Base-by-base conservation (phyloP, 495 filamentous ascomycete genomes). In the Penicillium coprophilum region DNA sequence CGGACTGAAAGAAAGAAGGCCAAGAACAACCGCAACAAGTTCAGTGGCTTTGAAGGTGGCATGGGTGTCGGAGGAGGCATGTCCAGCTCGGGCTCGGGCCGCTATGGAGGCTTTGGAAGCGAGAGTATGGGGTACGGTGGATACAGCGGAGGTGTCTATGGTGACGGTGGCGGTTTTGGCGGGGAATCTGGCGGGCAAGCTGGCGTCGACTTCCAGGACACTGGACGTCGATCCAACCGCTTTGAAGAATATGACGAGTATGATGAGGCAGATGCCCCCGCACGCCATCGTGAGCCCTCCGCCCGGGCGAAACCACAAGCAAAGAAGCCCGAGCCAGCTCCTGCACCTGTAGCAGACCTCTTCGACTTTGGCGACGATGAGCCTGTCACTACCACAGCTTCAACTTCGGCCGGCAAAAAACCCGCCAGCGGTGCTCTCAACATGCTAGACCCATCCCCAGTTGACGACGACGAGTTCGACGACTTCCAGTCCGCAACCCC, bases 221-320 rank as follows among this genome's bases (percentile, higher is more conserved):
- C 79, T 28, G 78, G 83, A 27, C 72, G 82, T 60, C 73, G 79
- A 36, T 74, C 78, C 17, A 93, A 96, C 57, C 86, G 85, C 51
- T 98, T 96, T 60, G 92, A 97, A 50, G 94, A 97, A 71, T 98
- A 98, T 64, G 91, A 98, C 65, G 94, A 98, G 71, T 90, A 87
- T 59, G 92, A 97, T 56, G 93, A 96, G 56, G 91, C 79, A 23
- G 87, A 80, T 53, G 74, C 69, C 60, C 66, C 73, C 63, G 74
- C 65, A 47, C 74, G 61, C 32, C 79, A 80, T 59, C 80, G 80
- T 55, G 59, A 73, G 39, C 46, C 79, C 46, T 62, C 77, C 56
- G 60, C 77, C 11, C 69, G 59, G 31, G 53, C 71, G 43, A 74
- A 75, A 58, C 60, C 74, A 61, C 79, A 80, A 45, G 84, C 89